Percentiles rank a stretch among this genome's conserved stretches.
Evolutionary conservation across 352 stramenopile species (phyloP).

Genomic region (Globisporangium orthogonon): DNA sequence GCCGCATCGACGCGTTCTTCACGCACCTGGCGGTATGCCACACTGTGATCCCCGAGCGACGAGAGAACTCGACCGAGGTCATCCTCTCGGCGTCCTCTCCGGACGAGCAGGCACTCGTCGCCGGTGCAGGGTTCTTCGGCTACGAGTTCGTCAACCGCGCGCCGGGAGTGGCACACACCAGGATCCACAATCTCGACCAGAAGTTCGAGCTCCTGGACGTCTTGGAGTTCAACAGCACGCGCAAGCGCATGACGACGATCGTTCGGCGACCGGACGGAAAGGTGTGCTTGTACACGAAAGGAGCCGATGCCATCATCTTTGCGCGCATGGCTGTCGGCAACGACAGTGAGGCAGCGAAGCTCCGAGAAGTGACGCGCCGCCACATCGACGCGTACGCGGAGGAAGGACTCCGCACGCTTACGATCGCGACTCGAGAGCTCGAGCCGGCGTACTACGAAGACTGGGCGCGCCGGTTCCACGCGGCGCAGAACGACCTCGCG

Average conservation of each 20-base stretch:
- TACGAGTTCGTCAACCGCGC: conserved; percentile 71
- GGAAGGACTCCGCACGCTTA: conserved; percentile 84
- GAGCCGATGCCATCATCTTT: conserved; percentile 67
- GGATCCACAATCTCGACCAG: conserved; percentile 30
- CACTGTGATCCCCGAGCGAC: conserved; percentile 96
- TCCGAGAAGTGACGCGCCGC: conserved; percentile 32
- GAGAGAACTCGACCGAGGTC: conserved; percentile 56
- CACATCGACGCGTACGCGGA: conserved; percentile 84
- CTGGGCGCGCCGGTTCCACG: conserved; percentile 58
- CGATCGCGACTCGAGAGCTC: conserved; percentile 73
- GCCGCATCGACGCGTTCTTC: conserved; percentile 73
- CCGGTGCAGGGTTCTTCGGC: conserved; percentile 62
- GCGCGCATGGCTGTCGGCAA: conserved; percentile 25
- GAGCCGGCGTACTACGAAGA: conserved; percentile 34
- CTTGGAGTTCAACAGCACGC: conserved; percentile 89
- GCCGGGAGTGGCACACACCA: conserved; percentile 41
- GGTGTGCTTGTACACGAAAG: conserved; percentile 71
- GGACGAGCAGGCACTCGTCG: conserved; percentile 86
- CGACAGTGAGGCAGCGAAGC: conserved; percentile 15
- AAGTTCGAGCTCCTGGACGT: conserved; percentile 84
- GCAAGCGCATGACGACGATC: conserved; percentile 92
- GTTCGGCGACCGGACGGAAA: conserved; percentile 58
- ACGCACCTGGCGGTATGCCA: conserved; percentile 89
- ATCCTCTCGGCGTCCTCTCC: conserved; percentile 72
- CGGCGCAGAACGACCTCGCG: conserved; percentile 57